Evolutionary conservation across 495 filamentous ascomycete species (phyloP), one percentile per base, ranked within the genome.

Genomic region (Annulohypoxylon moriforme): DNA sequence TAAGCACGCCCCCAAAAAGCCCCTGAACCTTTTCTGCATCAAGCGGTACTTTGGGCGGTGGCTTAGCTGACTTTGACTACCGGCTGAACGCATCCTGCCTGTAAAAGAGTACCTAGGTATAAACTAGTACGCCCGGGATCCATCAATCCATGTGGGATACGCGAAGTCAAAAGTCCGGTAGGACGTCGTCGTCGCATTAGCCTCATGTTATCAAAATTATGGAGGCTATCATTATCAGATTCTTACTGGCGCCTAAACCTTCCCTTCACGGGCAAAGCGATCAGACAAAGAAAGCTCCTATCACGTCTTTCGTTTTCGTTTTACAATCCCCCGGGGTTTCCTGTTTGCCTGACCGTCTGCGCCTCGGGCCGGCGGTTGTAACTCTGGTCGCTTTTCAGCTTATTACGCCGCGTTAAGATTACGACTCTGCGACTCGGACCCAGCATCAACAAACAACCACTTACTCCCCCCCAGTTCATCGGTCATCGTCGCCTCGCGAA

Each of bases 141-240:
- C 53, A 56, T n/a, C n/a, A n/a, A n/a, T n/a, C n/a, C n/a, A n/a
- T n/a, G n/a, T n/a, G 57, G 65, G 34, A 36, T 36, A 10, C 1
- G 34, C 31, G 33, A 36, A 59, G 52, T 49, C 71, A 66, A 73
- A 58, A 53, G 31, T 57, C 57, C 49, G 62, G 50, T 11, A 42
- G 38, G 31, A 47, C 46, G 46, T 14, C 14, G 34, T 66, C 57
- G 42, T 47, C 38, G 16, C 57, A 57, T 73, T 66, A 73, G 70
- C 70, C 70, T 73, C 61, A 52, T 33, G 60, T 56, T 69, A 66
- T 62, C 57, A 64, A 65, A 60, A 62, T 16, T 33, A 56, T 42
- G 44, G 52, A 60, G 38, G 44, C 40, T 40, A 38, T 53, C 52
- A 47, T 53, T 64, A 42, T 36, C 60, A 44, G 38, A 31, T 53